Conservation (phyloP, 2,329 filamentous ascomycete species). For the Fusarium sp. region DNA sequence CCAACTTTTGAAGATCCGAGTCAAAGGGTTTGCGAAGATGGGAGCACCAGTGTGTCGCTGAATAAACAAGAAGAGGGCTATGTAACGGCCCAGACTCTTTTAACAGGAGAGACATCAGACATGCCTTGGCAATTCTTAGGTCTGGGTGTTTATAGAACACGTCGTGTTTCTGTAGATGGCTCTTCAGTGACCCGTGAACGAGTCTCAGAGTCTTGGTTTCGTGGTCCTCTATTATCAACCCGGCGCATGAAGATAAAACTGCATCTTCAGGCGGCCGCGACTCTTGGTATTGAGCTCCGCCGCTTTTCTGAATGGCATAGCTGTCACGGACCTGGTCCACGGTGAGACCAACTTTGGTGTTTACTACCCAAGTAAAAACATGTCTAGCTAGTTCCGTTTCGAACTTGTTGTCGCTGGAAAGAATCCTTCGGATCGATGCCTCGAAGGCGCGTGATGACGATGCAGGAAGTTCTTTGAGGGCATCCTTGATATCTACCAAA, state of each 20-base stretch:
- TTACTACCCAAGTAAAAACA: not conserved
- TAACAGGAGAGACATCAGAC: not conserved
- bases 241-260: not conserved
- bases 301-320: not conserved
- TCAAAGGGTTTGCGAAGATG: not conserved
- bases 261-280: not conserved
- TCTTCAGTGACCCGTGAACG: not conserved
- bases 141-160: not conserved
- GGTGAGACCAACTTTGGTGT: not conserved
- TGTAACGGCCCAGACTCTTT: not conserved
- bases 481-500: not conserved
- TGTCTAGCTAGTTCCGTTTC: not conserved
- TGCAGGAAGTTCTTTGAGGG: not conserved
- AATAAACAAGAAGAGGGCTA: not conserved
- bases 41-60: not conserved
- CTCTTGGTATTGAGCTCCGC: not conserved
- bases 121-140: not conserved
- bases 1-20: not conserved
- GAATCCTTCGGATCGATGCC: not conserved
- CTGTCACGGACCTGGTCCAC: not conserved
- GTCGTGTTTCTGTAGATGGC: not conserved
- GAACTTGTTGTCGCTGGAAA: not conserved
- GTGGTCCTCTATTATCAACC: not conserved
- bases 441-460: not conserved
- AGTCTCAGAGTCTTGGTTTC: not conserved